Evolutionary conservation across 164 flowering plant genomes (phyloP), one percentile per base, ranked within the genome.

Genomic region (Kalanchoe fedtschenkoi): DNA sequence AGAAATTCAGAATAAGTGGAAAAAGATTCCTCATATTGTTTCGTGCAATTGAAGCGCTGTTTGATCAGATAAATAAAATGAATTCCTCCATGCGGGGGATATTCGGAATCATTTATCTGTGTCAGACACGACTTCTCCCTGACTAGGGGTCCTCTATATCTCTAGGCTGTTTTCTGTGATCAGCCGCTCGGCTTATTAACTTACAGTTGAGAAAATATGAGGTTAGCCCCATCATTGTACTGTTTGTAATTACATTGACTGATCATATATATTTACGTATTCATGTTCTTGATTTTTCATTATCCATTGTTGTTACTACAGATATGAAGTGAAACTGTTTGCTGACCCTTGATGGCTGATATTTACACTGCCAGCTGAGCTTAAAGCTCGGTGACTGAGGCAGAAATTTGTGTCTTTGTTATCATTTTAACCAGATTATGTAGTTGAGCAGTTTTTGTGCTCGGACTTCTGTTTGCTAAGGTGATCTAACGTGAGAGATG

Each of bases 201-300:
- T 44, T 44, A n/a, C 51, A 44, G 26, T 44, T 44, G 51, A 44
- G 51, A 44, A 44, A 19, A 4, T 44, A 19, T 19, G 26, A 44
- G 26, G 51, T 44, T 44, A 44, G 51, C 51, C 51, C 51, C 13
- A 6, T n/a, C 51, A n/a, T 44, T 44, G 5, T 19, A 19, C 24
- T 44, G 51, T 19, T 44, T 44, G 51, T 44, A 44, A 44, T 44
- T 44, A 44, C 51, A 44, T 44, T 44, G n/a, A 44, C 24, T 42
- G 26, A 44, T 44, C 26, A 44, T n/a, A 44, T 5, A 44, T n/a
- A 44, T 44, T n/a, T 11, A 35, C 6, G 38, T 35, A 35, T 35
- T 35, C n/a, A n/a, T n/a, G n/a, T n/a, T n/a, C n/a, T n/a, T n/a
- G n/a, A n/a, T n/a, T n/a, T n/a, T n/a, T n/a, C n/a, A n/a, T n/a